Percentiles rank a stretch among this genome's conserved stretches.
These are phyloP conservation scores for Aspergillus diversus DNA, from an alignment of 495 filamentous ascomycete species.

Conservation along the genomic window DNA sequence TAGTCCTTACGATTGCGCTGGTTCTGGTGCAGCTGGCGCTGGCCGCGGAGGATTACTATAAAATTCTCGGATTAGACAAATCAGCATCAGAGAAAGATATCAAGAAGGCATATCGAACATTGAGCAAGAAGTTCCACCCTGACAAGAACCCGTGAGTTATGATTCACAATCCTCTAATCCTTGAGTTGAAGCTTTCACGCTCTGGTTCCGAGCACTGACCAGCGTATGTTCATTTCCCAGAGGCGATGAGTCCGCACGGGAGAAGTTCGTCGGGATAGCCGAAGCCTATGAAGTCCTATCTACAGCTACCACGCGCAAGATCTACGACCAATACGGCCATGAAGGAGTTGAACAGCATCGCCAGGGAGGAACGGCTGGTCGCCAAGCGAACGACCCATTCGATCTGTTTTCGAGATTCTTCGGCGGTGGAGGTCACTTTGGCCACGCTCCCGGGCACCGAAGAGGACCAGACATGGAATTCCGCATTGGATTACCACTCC, in stretches of 20 bases:
- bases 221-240: slow-evolving; percentile 24
- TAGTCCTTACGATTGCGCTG: slow-evolving; percentile 31
- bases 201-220: not conserved
- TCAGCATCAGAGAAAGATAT: slow-evolving; percentile 86
- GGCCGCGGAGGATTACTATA: slow-evolving; percentile 87
- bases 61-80: slow-evolving; percentile 82
- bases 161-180: not conserved
- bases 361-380: slow-evolving; percentile 64
- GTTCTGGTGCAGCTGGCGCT: slow-evolving; percentile 56
- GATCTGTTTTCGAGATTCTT: slow-evolving; percentile 98
- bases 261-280: slow-evolving; percentile 93
- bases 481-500: slow-evolving; percentile 76
- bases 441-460: slow-evolving; percentile 72
- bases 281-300: slow-evolving; percentile 96
- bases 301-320: slow-evolving; percentile 76
- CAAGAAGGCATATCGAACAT: slow-evolving; percentile 90
- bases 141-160: slow-evolving; percentile 93
- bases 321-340: slow-evolving; percentile 96
- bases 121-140: slow-evolving; percentile 96
- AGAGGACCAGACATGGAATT: slow-evolving; percentile 91
- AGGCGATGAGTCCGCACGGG: slow-evolving; percentile 74
- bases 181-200: not conserved
- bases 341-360: slow-evolving; percentile 86
- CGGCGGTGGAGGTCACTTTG: slow-evolving; percentile 85
- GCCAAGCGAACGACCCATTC: slow-evolving; percentile 80